Evolutionary conservation across 805 yeast genomes (phyloP).

Genomic region (Candida jianshihensis): DNA sequence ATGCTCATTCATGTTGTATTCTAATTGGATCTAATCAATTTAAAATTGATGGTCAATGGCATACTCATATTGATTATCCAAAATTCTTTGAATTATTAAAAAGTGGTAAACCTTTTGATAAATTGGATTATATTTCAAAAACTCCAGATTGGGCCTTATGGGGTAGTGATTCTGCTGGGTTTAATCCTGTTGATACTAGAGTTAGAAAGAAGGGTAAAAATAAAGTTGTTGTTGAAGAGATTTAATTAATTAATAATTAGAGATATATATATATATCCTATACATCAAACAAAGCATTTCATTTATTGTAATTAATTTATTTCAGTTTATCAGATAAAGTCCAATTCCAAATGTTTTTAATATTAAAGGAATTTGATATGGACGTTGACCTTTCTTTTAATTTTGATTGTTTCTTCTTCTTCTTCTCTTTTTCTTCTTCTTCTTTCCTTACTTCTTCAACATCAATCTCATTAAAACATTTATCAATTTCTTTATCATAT

Average conservation of each 20-base stretch:
- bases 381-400: no score
- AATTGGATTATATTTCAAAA: slow-evolving; percentile 70
- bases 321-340: no score
- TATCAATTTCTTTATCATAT: slow-evolving; percentile 35
- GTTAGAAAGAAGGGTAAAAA: slow-evolving; percentile 17
- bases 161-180: slow-evolving; percentile 82
- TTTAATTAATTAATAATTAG: no score
- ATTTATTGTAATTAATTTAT: not conserved
- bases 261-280: slow-evolving; percentile 10
- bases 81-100: slow-evolving; percentile 65
- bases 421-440: not conserved
- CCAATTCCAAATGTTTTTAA: no score
- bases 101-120: slow-evolving; percentile 59
- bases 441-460: not conserved
- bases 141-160: slow-evolving; percentile 91
- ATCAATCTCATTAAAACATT: slow-evolving; percentile 22
- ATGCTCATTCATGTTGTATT: slow-evolving; percentile 91
- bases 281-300: slow-evolving; percentile 1
- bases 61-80: slow-evolving; percentile 81
- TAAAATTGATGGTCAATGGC: slow-evolving; percentile 68
- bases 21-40: slow-evolving; percentile 73
- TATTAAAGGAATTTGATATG: no score
- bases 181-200: slow-evolving; percentile 78
- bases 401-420: no score
- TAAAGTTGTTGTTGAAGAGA: slow-evolving; percentile 3